Percentiles rank a stretch among this genome's conserved stretches.
Evolutionary conservation across 129 eudicot genomes (phyloP).

Genomic region (Flaveria trinervia): DNA sequence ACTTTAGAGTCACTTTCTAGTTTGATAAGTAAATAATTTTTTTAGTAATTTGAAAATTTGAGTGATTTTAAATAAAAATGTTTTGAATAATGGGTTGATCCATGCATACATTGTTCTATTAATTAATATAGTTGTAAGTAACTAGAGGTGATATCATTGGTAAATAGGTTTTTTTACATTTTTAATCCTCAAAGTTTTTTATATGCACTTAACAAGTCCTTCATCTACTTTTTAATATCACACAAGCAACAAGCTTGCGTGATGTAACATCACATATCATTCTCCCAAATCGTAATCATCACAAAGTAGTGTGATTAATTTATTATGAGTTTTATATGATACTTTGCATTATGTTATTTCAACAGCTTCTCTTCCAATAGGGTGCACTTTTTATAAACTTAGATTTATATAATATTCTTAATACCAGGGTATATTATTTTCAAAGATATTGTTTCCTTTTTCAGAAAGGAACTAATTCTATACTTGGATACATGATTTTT

Average conservation of each 20-base stretch:
- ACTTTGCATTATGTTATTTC: constrained; percentile 6
- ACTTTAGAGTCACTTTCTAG: not conserved
- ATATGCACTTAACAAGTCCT: not conserved
- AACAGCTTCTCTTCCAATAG: constrained; percentile 12
- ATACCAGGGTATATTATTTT: not conserved
- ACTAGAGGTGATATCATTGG: too few species aligned
- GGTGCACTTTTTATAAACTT: not conserved
- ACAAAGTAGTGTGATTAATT: not conserved
- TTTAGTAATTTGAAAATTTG: not conserved
- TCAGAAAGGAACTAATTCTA: constrained; percentile 30
- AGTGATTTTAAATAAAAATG: not conserved
- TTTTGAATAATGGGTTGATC: not conserved
- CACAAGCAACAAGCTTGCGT: not conserved
- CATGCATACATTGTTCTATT: not conserved
- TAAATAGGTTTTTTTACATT: too few species aligned
- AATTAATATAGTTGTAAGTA: not conserved
- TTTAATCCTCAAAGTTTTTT: too few species aligned
- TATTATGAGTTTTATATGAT: not conserved
- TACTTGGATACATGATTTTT: constrained; percentile 19
- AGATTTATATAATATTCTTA: not conserved
- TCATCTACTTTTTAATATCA: not conserved
- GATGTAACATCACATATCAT: constrained; percentile 7
- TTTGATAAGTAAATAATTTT: not conserved
- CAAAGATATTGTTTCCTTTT: constrained; percentile 22
- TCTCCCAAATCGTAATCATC: not conserved